Percentiles rank a stretch among this genome's conserved stretches.
These are phyloP conservation scores for Penicillium daleae DNA, from an alignment of 495 filamentous ascomycete genomes.

Conservation along the genomic window DNA sequence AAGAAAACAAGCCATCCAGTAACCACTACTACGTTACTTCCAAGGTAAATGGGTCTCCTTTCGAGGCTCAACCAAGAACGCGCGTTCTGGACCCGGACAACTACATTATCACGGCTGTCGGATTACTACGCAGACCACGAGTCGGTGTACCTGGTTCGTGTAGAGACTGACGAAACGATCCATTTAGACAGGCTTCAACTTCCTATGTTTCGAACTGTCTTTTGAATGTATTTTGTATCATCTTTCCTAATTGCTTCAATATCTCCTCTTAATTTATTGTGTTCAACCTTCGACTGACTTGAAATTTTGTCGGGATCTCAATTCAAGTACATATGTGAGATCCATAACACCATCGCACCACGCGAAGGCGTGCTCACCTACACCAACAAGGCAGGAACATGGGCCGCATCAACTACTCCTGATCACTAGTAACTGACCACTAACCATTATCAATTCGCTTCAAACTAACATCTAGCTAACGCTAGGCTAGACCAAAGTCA, in stretches of 20 bases:
- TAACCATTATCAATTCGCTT: too few species aligned
- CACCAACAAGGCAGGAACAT: conserved; percentile 11
- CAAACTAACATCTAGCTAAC: not conserved
- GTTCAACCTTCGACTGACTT: too few species aligned
- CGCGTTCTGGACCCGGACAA: conserved; percentile 6
- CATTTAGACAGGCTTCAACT: too few species aligned
- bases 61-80: not conserved
- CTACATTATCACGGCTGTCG: not conserved
- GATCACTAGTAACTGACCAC: not conserved
- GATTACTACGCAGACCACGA: not conserved
- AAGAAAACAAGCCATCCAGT: not conserved
- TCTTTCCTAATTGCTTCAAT: too few species aligned
- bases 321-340: not conserved
- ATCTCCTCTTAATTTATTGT: too few species aligned
- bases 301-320: too few species aligned
- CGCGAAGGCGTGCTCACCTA: conserved; percentile 21
- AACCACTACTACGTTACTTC: too few species aligned
- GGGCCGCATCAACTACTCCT: not conserved
- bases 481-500: not conserved
- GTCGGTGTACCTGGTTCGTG: not conserved
- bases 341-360: conserved; percentile 20
- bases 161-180: too few species aligned
- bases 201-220: too few species aligned
- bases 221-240: too few species aligned
- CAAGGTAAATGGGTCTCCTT: not conserved